Evolutionary conservation across 768 basidiomycete genomes (phyloP).

Genomic region (Hebeloma cylindrosporum): DNA sequence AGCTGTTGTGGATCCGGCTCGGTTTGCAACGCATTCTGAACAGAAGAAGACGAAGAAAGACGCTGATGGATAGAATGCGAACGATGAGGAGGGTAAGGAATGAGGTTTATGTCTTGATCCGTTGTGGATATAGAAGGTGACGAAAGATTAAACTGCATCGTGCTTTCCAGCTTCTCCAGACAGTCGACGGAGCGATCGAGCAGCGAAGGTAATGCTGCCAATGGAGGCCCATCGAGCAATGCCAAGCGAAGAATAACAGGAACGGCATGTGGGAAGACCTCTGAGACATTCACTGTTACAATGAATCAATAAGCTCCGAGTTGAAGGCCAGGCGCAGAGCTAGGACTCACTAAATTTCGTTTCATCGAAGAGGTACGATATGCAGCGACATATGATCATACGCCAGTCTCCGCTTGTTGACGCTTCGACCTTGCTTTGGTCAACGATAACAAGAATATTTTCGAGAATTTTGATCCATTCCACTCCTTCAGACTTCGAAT

Average conservation of each 20-base stretch:
- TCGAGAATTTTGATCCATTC: constrained; percentile 69
- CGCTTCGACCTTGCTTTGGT: constrained; percentile 50
- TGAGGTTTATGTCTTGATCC: constrained; percentile 35
- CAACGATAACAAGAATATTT: constrained; percentile 55
- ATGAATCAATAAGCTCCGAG: background rate
- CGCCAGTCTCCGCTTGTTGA: constrained; percentile 64
- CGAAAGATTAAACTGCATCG: constrained; percentile 1
- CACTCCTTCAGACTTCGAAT: constrained; percentile 39
- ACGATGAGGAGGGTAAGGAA: constrained; percentile 35
- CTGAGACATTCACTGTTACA: constrained; percentile 2
- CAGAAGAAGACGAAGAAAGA: constrained; percentile 21
- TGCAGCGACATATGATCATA: constrained; percentile 50
- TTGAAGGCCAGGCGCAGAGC: background rate
- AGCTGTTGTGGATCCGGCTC: constrained; percentile 31
- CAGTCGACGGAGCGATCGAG: constrained; percentile 28
- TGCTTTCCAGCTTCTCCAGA: constrained; percentile 30
- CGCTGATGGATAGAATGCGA: constrained; percentile 28
- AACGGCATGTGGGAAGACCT: constrained; percentile 21
- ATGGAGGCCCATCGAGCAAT: constrained; percentile 28
- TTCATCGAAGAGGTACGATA: constrained; percentile 40
- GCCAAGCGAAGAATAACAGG: constrained; percentile 37
- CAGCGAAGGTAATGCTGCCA: constrained; percentile 28
- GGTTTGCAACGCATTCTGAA: too few species aligned
- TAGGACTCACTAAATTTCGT: constrained; percentile 26
- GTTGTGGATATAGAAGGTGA: constrained; percentile 2